These are phyloP conservation scores for Trichosporon sp. DNA, from an alignment of 1,284 basidiomycete genomes.

Conservation along the genomic window DNA sequence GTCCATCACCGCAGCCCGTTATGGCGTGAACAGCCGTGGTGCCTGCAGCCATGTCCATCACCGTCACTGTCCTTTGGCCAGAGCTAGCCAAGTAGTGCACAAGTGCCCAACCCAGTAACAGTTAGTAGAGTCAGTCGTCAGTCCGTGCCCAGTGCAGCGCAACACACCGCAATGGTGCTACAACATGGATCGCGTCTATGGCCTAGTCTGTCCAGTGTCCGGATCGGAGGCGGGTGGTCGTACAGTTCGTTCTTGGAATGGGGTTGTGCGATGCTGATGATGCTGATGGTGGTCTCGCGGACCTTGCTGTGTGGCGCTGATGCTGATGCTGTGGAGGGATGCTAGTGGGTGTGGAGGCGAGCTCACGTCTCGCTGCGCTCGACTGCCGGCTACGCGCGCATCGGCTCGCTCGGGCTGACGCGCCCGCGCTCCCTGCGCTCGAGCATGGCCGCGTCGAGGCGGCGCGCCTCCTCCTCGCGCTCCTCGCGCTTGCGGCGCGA, in stretches of 20 bases:
- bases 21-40: too few relatives aligned
- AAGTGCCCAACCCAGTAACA: too few relatives aligned
- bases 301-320: background rate
- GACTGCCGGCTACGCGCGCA: background rate
- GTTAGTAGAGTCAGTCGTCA: background rate
- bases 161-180: background rate
- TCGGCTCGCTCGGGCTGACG: background rate
- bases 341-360: background rate
- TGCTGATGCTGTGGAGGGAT: background rate
- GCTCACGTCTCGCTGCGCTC: background rate
- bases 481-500: slow-evolving; percentile 12
- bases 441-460: slow-evolving; percentile 38
- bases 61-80: too few relatives aligned
- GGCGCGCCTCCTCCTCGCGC: slow-evolving; percentile 32
- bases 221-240: background rate
- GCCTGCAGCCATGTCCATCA: too few relatives aligned
- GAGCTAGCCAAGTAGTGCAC: too few relatives aligned
- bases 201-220: background rate
- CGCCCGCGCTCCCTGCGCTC: slow-evolving; percentile 10
- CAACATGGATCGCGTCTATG: background rate
- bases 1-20: too few relatives aligned
- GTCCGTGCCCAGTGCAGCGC: background rate
- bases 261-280: too few relatives aligned
- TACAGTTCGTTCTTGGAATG: background rate
- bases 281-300: background rate